A percentile compares a stretch with the other conserved stretches of the same genome.
phyloP scores from a whole-genome alignment of 2,329 filamentous ascomycete genomes.

The Trichoderma lentiforme region DNA sequence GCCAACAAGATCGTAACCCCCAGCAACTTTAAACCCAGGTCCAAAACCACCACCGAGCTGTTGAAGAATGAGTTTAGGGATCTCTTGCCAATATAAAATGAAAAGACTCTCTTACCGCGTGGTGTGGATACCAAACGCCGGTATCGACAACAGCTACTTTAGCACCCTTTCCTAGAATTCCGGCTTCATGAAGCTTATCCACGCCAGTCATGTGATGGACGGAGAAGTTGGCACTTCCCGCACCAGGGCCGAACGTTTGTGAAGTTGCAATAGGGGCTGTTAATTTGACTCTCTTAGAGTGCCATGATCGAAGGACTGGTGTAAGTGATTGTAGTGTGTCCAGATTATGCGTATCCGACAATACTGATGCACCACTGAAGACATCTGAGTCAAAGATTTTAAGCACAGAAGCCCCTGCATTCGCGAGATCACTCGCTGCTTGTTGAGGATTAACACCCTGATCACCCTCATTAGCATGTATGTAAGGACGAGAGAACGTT shows the following conservation, averaged over 20 bases:
- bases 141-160: constrained; percentile 40
- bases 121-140: constrained; percentile 39
- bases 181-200: constrained; percentile 34
- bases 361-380: not conserved
- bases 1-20: not conserved
- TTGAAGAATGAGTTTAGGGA: not conserved
- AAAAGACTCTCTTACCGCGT: constrained; percentile 34
- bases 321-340: not conserved
- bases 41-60: constrained; percentile 26
- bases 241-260: not conserved
- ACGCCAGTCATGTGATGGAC: constrained; percentile 38
- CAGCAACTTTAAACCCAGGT: not conserved
- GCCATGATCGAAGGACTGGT: not conserved
- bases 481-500: not conserved
- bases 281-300: not conserved
- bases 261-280: not conserved
- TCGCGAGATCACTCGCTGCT: not conserved
- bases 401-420: not conserved
- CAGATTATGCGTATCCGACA: not conserved
- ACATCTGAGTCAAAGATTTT: not conserved
- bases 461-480: not conserved
- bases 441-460: not conserved
- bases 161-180: constrained; percentile 36
- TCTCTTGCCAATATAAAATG: not conserved
- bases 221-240: constrained; percentile 28